phyloP scores from a whole-genome alignment of 441 rosid species.

The Syzygium malaccense region DNA sequence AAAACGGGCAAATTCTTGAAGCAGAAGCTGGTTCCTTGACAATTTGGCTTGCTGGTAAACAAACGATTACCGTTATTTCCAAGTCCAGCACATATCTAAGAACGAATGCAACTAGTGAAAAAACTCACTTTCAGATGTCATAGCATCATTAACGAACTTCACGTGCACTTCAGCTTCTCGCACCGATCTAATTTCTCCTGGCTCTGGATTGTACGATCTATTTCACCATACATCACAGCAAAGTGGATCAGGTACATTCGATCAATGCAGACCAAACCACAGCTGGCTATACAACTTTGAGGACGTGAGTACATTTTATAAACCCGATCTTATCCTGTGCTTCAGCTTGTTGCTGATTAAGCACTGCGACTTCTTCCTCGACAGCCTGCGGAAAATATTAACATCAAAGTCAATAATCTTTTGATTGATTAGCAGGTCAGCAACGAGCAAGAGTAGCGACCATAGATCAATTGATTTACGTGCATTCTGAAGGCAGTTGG shows the following conservation, averaged over 20 bases:
- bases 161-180: neutral
- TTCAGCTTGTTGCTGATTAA: neutral
- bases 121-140: conserved; percentile 1
- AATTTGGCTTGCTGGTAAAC: neutral
- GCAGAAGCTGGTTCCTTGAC: neutral
- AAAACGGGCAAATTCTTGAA: neutral
- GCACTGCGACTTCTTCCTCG: conserved; percentile 4
- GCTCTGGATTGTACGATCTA: conserved; percentile 15
- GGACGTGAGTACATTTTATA: neutral
- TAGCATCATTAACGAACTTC: conserved; percentile 1
- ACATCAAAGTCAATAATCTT: neutral
- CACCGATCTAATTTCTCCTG: neutral
- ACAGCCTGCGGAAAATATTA: conserved; percentile 6
- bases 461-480: neutral
- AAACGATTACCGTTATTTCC: neutral
- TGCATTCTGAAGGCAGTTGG: neutral
- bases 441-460: neutral
- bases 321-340: conserved; percentile 11
- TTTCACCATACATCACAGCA: neutral
- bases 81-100: neutral
- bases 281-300: neutral
- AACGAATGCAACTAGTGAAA: neutral
- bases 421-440: neutral
- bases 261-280: neutral
- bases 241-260: neutral